phyloP scores from a whole-genome alignment of 345 rosid genomes.

The Cardiospermum halicacabum region DNA sequence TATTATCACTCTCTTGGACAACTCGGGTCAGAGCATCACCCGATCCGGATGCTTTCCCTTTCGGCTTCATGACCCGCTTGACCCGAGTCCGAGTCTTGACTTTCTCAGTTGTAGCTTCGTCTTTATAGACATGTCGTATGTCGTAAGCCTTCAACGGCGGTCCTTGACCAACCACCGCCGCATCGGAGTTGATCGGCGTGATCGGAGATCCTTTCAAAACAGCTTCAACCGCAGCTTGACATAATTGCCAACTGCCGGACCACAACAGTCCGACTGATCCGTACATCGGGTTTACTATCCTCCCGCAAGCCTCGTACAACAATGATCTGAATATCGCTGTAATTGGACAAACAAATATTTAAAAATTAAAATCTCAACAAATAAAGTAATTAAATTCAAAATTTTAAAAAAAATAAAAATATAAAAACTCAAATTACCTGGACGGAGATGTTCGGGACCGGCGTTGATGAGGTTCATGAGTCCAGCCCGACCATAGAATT shows the following conservation, averaged over 20 bases:
- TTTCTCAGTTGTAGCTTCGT: slow-evolving; percentile 38
- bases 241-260: slow-evolving; percentile 95
- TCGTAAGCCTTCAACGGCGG: slow-evolving; percentile 79
- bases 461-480: slow-evolving; percentile 96
- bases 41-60: neutral
- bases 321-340: slow-evolving; percentile 91
- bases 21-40: neutral
- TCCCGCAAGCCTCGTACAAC: slow-evolving; percentile 95
- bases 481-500: slow-evolving; percentile 96
- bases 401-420: too few species aligned
- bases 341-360: neutral
- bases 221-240: slow-evolving; percentile 93
- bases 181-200: slow-evolving; percentile 62
- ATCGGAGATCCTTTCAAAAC: slow-evolving; percentile 85
- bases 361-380: neutral
- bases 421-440: slow-evolving; percentile 40
- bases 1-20: neutral
- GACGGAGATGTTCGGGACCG: slow-evolving; percentile 93
- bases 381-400: too few species aligned
- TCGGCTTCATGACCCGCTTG: slow-evolving; percentile 38
- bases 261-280: slow-evolving; percentile 92
- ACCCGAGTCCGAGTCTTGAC: slow-evolving; percentile 48
- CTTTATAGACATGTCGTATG: slow-evolving; percentile 84
- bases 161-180: slow-evolving; percentile 59
- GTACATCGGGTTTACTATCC: slow-evolving; percentile 91